phyloP scores from a whole-genome alignment of 176 grass and related monocot species.

The Ensete glaucum region DNA sequence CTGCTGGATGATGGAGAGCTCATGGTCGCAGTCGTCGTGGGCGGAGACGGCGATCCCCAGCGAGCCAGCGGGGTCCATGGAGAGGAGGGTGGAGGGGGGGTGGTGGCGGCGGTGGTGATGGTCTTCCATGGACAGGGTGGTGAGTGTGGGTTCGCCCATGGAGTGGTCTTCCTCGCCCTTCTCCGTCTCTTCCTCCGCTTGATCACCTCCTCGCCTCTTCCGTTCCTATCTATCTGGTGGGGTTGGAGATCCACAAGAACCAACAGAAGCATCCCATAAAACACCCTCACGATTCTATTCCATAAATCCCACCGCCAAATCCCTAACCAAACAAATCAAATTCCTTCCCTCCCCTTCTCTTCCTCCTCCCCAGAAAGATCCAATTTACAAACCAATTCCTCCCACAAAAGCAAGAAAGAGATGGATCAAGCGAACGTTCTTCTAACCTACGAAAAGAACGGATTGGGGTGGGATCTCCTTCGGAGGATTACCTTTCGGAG shows the following conservation, averaged over 20 bases:
- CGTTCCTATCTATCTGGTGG: slow-evolving; percentile 6
- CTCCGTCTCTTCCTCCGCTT: slow-evolving; percentile 40
- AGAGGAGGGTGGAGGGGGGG: slow-evolving; percentile 52
- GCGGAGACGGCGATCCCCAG: slow-evolving; percentile 19
- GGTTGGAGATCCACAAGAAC: background rate
- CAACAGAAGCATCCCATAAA: slow-evolving; percentile 7
- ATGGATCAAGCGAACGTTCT: too few relatives aligned
- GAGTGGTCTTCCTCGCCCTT: slow-evolving; percentile 29
- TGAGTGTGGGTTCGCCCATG: slow-evolving; percentile 62
- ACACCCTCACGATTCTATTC: slow-evolving; percentile 1
- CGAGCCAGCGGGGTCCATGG: slow-evolving; percentile 47
- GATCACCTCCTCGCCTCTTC: background rate
- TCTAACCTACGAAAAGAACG: too few relatives aligned
- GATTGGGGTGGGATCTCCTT: too few relatives aligned
- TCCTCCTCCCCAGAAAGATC: too few relatives aligned
- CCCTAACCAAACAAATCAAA: background rate
- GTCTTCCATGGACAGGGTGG: slow-evolving; percentile 62
- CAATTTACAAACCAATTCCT: too few relatives aligned
- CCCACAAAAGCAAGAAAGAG: too few relatives aligned
- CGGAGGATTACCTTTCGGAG: too few relatives aligned
- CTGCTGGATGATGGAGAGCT: slow-evolving; percentile 32
- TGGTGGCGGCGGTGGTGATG: slow-evolving; percentile 20
- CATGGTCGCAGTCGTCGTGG: slow-evolving; percentile 13
- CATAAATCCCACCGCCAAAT: background rate
- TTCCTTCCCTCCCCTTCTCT: background rate